phyloP scores from a whole-genome alignment of 495 filamentous ascomycete genomes.

The Filosporella fistucella region DNA sequence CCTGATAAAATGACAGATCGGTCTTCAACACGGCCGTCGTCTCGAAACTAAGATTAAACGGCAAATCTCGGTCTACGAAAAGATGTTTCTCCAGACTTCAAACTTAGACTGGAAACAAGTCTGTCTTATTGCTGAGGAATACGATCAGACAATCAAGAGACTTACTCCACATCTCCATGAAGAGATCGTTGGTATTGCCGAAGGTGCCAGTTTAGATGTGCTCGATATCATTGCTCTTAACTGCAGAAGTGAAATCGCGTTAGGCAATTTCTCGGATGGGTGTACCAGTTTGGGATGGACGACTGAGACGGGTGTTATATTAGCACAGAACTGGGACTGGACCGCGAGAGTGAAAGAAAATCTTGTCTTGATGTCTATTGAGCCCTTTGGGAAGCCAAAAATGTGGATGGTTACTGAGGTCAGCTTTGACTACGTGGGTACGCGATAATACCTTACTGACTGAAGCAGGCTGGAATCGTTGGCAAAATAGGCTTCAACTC shows the following conservation, averaged over 20 bases:
- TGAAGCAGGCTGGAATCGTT: slow-evolving; percentile 63
- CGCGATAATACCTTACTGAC: slow-evolving; percentile 27
- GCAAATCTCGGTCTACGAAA: slow-evolving; percentile 3
- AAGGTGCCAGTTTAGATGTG: slow-evolving; percentile 46
- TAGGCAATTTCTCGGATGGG: slow-evolving; percentile 59
- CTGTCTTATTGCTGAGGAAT: slow-evolving; percentile 11
- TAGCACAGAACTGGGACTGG: slow-evolving; percentile 70
- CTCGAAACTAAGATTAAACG: slow-evolving; percentile 2
- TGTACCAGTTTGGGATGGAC: slow-evolving; percentile 55
- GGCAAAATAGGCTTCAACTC: slow-evolving; percentile 68
- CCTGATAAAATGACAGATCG: slow-evolving; percentile 1
- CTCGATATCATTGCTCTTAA: slow-evolving; percentile 62
- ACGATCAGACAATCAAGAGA: slow-evolving; percentile 21
- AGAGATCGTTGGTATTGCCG: slow-evolving; percentile 54
- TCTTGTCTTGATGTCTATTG: slow-evolving; percentile 7
- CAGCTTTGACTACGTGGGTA: slow-evolving; percentile 21
- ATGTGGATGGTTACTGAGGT: slow-evolving; percentile 36
- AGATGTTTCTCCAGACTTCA: slow-evolving; percentile 9
- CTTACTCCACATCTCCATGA: slow-evolving; percentile 34
- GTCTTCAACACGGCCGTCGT: slow-evolving; percentile 1
- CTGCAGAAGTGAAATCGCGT: slow-evolving; percentile 63
- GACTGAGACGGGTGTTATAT: slow-evolving; percentile 28
- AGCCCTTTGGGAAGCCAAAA: slow-evolving; percentile 3
- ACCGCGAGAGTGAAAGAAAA: slow-evolving; percentile 47
- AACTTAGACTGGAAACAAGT: slow-evolving; percentile 9